phyloP scores from a whole-genome alignment of 1,139 yeast genomes.

The Debaryomyces sp. region DNA sequence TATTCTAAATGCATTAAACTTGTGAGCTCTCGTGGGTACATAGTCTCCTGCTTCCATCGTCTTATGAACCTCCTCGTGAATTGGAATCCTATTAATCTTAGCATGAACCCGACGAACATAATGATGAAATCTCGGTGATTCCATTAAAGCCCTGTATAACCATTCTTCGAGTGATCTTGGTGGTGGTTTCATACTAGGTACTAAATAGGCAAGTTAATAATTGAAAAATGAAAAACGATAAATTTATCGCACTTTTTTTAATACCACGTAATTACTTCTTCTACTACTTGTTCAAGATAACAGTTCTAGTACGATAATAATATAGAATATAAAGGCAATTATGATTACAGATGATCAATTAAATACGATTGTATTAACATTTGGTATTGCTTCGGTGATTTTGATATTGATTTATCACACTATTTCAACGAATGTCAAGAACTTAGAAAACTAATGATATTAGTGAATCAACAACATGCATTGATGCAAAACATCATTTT shows the following conservation, averaged over 20 bases:
- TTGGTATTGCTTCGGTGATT: slow-evolving; percentile 73
- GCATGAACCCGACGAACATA: slow-evolving; percentile 71
- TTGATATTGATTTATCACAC: slow-evolving; percentile 74
- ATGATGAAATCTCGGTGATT: slow-evolving; percentile 65
- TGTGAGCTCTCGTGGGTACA: slow-evolving; percentile 57
- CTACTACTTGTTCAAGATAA: background rate
- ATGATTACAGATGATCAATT: slow-evolving; percentile 87
- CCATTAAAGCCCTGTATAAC: slow-evolving; percentile 50
- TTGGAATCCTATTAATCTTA: slow-evolving; percentile 61
- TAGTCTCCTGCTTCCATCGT: slow-evolving; percentile 28
- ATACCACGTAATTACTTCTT: slow-evolving; percentile 6
- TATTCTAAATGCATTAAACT: slow-evolving; percentile 61
- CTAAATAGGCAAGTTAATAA: background rate
- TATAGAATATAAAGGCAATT: background rate
- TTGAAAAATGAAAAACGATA: background rate
- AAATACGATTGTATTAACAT: slow-evolving; percentile 70
- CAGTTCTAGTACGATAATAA: background rate
- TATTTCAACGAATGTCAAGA: slow-evolving; percentile 45
- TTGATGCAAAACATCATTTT: background rate
- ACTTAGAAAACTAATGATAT: slow-evolving; percentile 10
- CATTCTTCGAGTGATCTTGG: slow-evolving; percentile 52
- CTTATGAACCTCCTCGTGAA: slow-evolving; percentile 16
- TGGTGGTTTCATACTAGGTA: slow-evolving; percentile 14
- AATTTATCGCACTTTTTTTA: slow-evolving; percentile 6
- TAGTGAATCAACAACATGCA: background rate